Conservation (phyloP, 1,284 basidiomycete species). For the Puccinia coronata region DNA sequence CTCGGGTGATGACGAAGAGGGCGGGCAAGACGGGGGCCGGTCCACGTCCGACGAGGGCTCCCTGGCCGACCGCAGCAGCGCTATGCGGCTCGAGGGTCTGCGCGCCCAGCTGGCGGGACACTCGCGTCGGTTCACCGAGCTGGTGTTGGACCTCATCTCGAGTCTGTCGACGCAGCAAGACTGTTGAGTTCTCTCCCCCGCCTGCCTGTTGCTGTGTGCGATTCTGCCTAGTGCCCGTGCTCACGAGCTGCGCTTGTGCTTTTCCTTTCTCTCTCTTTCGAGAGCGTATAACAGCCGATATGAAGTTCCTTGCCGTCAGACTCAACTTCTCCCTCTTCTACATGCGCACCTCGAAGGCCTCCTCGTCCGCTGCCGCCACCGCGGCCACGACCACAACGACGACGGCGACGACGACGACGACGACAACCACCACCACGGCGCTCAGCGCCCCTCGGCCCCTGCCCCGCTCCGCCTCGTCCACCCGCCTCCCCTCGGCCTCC, state of each 20-base stretch:
- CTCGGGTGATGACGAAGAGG: constrained; percentile 3
- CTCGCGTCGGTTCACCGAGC: constrained; percentile 34
- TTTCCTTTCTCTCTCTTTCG: too few relatives aligned
- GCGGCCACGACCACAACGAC: not conserved
- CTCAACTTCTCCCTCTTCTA: constrained; percentile 47
- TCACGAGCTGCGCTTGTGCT: too few relatives aligned
- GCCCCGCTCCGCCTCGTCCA: not conserved
- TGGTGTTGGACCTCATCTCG: constrained; percentile 44
- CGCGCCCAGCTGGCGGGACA: not conserved
- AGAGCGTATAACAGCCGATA: constrained; percentile 8
- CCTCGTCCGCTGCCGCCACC: too few relatives aligned
- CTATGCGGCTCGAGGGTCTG: constrained; percentile 10
- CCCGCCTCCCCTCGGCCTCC: not conserved
- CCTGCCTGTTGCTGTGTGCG: not conserved
- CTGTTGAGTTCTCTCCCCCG: not conserved
- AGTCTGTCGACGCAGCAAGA: constrained; percentile 36
- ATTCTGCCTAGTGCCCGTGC: not conserved
- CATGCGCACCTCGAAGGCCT: constrained; percentile 10
- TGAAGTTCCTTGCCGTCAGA: constrained; percentile 43
- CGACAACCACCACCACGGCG: too few relatives aligned
- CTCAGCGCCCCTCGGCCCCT: too few relatives aligned
- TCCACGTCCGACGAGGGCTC: not conserved
- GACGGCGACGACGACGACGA: too few relatives aligned
- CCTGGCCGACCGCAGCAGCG: not conserved
- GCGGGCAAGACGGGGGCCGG: not conserved